Base-by-base conservation (phyloP, 78 protist genomes). In the Speleostelium caveatum region DNA sequence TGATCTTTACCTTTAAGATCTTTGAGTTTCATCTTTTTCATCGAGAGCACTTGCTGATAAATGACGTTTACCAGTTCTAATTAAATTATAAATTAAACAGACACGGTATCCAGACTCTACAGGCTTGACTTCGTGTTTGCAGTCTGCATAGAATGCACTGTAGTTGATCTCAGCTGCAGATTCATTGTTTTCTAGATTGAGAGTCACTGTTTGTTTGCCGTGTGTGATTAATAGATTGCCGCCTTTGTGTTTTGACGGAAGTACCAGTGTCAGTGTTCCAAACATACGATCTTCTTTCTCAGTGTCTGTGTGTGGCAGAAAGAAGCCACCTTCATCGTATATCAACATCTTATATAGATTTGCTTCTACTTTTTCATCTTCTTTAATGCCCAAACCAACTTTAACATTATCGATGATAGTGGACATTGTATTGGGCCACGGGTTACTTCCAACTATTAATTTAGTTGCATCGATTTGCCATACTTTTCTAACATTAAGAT, bases 271-370 rank as follows among this genome's bases (percentile, higher is more conserved):
- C n/a, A n/a, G n/a, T n/a, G n/a, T n/a, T n/a, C n/a, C n/a, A n/a
- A n/a, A n/a, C n/a, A n/a, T 76, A 24, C 16, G 41, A 2, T 76
- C 59, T 12, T 30, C 86, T 42, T 76, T 76, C 33, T 76, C 86
- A 28, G 63, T 33, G 24, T 76, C 72, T 19, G 24, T 10, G 62
- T 76, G 86, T 24, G 73, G 71, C n/a, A 21, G 14, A 49, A 63
- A 76, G 73, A 76, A 76, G 7, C 53, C 73, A 49, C 86, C 86
- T 76, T 76, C n/a, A n/a, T n/a, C n/a, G n/a, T n/a, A n/a, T n/a
- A n/a, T n/a, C n/a, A n/a, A n/a, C n/a, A n/a, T n/a, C 35, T 76
- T 76, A 1, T 38, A 76, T 8, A 76, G 30, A 3, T 61, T 55
- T 30, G 73, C 60, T 10, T 30, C 38, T 2, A 45, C 1, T 45